These are phyloP conservation scores for Ophiostoma quercus DNA, from an alignment of 2,329 filamentous ascomycete genomes.

Conservation along the genomic window DNA sequence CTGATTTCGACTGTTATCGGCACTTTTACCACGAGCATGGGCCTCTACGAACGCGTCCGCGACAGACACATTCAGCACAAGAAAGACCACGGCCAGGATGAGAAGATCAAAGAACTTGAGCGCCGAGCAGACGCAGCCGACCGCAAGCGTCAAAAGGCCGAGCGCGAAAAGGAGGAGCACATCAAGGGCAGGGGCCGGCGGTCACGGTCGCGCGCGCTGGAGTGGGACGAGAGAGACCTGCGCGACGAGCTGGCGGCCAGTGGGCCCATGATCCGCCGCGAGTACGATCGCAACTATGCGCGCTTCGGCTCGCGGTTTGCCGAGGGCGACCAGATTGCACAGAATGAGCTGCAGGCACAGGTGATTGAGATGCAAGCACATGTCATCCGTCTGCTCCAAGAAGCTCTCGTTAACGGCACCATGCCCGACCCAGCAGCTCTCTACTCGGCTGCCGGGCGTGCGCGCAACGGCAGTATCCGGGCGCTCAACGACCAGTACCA, in stretches of 20 bases:
- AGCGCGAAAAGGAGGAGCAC: slow-evolving; percentile 23
- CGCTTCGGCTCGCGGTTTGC: slow-evolving; percentile 35
- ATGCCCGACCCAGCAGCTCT: slow-evolving; percentile 33
- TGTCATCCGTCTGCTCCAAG: slow-evolving; percentile 37
- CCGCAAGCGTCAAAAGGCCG: slow-evolving; percentile 23
- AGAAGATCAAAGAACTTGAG: slow-evolving; percentile 34
- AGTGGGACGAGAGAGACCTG: slow-evolving; percentile 28
- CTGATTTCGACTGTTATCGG: slow-evolving; percentile 38
- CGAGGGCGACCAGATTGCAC: slow-evolving; percentile 35
- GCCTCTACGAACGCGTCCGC: slow-evolving; percentile 36
- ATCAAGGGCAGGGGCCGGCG: neutral
- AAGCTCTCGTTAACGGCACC: slow-evolving; percentile 34
- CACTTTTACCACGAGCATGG: slow-evolving; percentile 37
- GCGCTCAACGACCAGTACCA: slow-evolving; percentile 36
- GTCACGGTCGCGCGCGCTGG: neutral
- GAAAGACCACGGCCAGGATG: slow-evolving; percentile 34
- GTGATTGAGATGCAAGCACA: slow-evolving; percentile 38
- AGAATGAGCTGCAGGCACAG: slow-evolving; percentile 37
- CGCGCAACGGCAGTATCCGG: slow-evolving; percentile 35
- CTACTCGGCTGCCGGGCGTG: slow-evolving; percentile 34
- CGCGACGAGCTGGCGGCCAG: slow-evolving; percentile 32
- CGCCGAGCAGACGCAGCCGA: slow-evolving; percentile 29
- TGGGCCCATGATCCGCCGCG: slow-evolving; percentile 33
- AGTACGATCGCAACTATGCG: slow-evolving; percentile 35
- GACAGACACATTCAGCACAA: slow-evolving; percentile 34